Conservation (phyloP, 2,329 filamentous ascomycete species). For the Colletotrichum euphorbiae region DNA sequence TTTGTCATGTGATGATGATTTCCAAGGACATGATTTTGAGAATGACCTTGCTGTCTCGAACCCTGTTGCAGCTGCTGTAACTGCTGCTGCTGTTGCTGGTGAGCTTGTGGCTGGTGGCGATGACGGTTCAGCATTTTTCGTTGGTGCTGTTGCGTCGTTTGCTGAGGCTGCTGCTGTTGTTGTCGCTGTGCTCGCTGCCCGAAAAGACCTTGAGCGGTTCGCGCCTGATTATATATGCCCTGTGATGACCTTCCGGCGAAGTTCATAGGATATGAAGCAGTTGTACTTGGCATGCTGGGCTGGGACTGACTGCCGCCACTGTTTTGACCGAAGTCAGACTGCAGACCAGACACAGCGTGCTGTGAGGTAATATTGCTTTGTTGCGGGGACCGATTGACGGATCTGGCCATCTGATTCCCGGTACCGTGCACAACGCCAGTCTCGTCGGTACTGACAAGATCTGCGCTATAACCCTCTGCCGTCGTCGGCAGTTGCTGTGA, state of each 20-base stretch:
- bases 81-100: conserved; percentile 40
- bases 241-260: conserved; percentile 6
- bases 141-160: background rate
- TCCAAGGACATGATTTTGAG: conserved; percentile 7
- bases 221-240: conserved; percentile 11
- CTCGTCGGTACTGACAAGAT: background rate
- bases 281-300: background rate
- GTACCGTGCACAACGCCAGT: background rate
- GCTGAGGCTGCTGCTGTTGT: conserved; percentile 38
- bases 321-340: background rate
- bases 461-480: background rate
- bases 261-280: conserved; percentile 1
- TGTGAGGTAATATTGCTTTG: background rate
- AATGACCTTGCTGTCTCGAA: background rate
- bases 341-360: background rate
- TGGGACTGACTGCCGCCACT: background rate
- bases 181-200: conserved; percentile 42
- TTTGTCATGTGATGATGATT: conserved; percentile 38
- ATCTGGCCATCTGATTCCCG: background rate
- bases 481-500: background rate
- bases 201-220: conserved; percentile 20
- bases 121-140: background rate
- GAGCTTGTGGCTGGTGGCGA: background rate
- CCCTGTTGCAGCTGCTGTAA: conserved; percentile 36
- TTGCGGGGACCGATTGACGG: background rate